phyloP scores from a whole-genome alignment of 2,329 filamentous ascomycete species.

The Fusarium mundagurra region DNA sequence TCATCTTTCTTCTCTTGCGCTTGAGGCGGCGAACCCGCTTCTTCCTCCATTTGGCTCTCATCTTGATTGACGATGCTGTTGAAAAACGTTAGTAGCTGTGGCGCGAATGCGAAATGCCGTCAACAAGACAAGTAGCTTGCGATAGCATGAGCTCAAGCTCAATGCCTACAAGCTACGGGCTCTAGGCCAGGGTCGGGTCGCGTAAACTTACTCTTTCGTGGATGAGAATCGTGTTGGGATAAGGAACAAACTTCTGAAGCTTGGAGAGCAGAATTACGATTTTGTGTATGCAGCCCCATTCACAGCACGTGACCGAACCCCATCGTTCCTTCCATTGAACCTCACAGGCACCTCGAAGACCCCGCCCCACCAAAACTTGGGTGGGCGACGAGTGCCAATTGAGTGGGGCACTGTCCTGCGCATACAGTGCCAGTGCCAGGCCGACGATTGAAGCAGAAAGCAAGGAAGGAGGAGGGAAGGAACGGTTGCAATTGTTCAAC shows the following conservation, averaged over 20 bases:
- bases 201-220: slow-evolving; percentile 51
- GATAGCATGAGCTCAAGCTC: slow-evolving; percentile 20
- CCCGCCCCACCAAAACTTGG: background rate
- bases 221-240: slow-evolving; percentile 59
- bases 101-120: background rate
- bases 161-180: slow-evolving; percentile 17
- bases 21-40: slow-evolving; percentile 99
- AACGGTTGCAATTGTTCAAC: slow-evolving; percentile 9
- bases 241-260: slow-evolving; percentile 49
- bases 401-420: background rate
- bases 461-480: background rate
- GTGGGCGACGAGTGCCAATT: slow-evolving; percentile 5
- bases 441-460: background rate
- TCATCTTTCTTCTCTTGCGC: slow-evolving; percentile 99
- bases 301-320: background rate
- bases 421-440: background rate
- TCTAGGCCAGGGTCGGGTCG: slow-evolving; percentile 13
- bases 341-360: too few relatives aligned
- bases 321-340: background rate
- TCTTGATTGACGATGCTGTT: slow-evolving; percentile 61
- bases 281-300: slow-evolving; percentile 46
- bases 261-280: slow-evolving; percentile 45
- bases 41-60: slow-evolving; percentile 99
- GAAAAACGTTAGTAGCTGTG: slow-evolving; percentile 34
- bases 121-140: slow-evolving; percentile 4